phyloP scores from a whole-genome alignment of 768 basidiomycete species.

The Lentinula detonsa region DNA sequence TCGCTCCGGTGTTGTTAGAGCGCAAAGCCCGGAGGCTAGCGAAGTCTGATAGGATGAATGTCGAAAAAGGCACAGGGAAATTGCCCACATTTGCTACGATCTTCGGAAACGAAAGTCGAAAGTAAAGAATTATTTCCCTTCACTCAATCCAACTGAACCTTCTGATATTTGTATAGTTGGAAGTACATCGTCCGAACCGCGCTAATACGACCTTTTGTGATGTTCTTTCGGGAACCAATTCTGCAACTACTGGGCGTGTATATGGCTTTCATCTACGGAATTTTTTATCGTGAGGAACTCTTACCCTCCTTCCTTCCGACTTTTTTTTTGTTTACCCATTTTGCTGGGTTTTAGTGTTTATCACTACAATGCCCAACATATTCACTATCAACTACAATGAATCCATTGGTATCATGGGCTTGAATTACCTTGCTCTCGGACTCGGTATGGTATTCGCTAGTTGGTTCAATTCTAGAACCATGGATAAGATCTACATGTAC shows the following conservation, averaged over 20 bases:
- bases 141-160: neutral
- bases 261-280: slow-evolving; percentile 65
- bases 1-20: slow-evolving; percentile 37
- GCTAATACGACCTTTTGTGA: slow-evolving; percentile 59
- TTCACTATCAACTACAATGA: slow-evolving; percentile 52
- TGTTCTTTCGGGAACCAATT: slow-evolving; percentile 59
- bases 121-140: neutral
- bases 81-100: slow-evolving; percentile 36
- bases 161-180: slow-evolving; percentile 33
- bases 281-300: slow-evolving; percentile 42
- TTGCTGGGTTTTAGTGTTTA: slow-evolving; percentile 40
- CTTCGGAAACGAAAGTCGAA: slow-evolving; percentile 25
- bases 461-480: slow-evolving; percentile 44
- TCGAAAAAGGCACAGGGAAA: slow-evolving; percentile 33
- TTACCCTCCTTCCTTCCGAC: neutral
- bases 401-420: slow-evolving; percentile 49
- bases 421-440: slow-evolving; percentile 71
- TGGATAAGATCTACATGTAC: slow-evolving; percentile 51
- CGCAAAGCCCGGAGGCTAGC: slow-evolving; percentile 44
- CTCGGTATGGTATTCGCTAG: slow-evolving; percentile 50
- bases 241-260: slow-evolving; percentile 63
- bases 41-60: slow-evolving; percentile 29
- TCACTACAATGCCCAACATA: slow-evolving; percentile 59
- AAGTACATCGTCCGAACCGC: slow-evolving; percentile 42
- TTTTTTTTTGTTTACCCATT: neutral